Evolutionary conservation across 116 monocot species (phyloP).

Genomic region (Dioscorea cayenensis): DNA sequence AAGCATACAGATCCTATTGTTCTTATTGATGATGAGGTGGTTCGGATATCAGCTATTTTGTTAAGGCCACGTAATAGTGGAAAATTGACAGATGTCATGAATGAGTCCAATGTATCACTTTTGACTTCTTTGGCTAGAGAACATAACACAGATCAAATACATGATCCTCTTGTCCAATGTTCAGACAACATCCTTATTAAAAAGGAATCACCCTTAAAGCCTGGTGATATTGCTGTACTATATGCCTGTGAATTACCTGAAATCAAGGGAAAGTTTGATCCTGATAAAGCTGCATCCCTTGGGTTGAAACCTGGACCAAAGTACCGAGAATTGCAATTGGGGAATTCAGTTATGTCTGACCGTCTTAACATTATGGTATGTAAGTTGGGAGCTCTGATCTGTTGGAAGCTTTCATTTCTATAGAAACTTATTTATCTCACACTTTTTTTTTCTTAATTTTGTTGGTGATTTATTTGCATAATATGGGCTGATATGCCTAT

Average conservation of each 20-base stretch:
- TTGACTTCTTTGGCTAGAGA: conserved; percentile 9
- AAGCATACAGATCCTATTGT: conserved; percentile 41
- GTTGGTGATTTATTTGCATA: no score
- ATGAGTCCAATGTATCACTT: conserved; percentile 5
- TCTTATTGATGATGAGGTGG: conserved; percentile 88
- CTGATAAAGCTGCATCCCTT: conserved; percentile 68
- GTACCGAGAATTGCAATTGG: conserved; percentile 92
- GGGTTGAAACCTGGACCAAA: conserved; percentile 93
- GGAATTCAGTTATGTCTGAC: conserved; percentile 97
- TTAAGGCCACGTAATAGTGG: conserved; percentile 33
- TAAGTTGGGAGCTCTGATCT: background rate
- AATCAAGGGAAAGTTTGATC: conserved; percentile 95
- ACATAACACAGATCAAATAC: background rate
- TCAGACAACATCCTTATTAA: conserved; percentile 9
- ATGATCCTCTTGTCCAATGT: conserved; percentile 1
- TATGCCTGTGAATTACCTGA: conserved; percentile 94
- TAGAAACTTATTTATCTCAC: background rate
- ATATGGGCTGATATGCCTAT: no score
- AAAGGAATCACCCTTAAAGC: conserved; percentile 32
- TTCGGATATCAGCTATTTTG: conserved; percentile 70
- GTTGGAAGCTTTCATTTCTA: background rate
- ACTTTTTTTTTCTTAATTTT: background rate
- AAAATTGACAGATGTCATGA: conserved; percentile 9
- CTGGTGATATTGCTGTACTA: conserved; percentile 77
- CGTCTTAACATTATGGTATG: conserved; percentile 52